Conservation (phyloP, 2,329 filamentous ascomycete species). For the Penicillium sp. region DNA sequence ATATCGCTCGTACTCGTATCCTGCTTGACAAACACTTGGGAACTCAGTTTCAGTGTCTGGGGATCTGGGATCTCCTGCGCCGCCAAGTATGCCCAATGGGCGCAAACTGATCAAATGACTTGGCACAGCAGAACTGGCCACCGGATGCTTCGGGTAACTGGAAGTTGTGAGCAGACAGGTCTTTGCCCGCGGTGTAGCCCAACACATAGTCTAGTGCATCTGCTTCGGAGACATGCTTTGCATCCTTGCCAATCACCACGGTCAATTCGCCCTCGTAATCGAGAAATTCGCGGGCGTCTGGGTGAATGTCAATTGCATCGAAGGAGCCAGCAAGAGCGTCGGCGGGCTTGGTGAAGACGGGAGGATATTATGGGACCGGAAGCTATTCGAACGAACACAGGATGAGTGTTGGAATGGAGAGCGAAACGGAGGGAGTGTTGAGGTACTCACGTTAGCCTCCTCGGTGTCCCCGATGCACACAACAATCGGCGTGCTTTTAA, state of each 20-base stretch:
- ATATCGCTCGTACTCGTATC: conserved; percentile 41
- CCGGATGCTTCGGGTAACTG: conserved; percentile 29
- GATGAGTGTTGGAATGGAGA: not conserved
- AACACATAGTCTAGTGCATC: conserved; percentile 29
- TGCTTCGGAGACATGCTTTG: conserved; percentile 18
- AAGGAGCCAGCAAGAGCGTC: conserved; percentile 9
- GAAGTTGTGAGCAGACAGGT: conserved; percentile 32
- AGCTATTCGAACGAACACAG: not conserved
- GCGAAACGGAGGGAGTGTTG: not conserved
- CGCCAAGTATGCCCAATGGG: conserved; percentile 42
- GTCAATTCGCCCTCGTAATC: conserved; percentile 24
- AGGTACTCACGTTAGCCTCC: conserved; percentile 18
- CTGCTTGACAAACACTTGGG: conserved; percentile 39
- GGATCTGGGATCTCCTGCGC: conserved; percentile 33
- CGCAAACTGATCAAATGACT: conserved; percentile 43
- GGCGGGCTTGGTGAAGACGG: conserved; percentile 24
- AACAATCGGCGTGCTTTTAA: conserved; percentile 15
- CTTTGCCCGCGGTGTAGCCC: conserved; percentile 37
- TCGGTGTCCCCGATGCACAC: conserved; percentile 22
- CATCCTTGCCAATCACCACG: conserved; percentile 24
- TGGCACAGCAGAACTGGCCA: conserved; percentile 45
- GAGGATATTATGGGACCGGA: conserved; percentile 3
- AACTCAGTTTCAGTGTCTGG: conserved; percentile 33
- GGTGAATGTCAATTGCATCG: conserved; percentile 8
- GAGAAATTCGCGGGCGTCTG: conserved; percentile 3